Base-by-base conservation (phyloP, 1,284 basidiomycete genomes). In the Ceratobasidium sp. region DNA sequence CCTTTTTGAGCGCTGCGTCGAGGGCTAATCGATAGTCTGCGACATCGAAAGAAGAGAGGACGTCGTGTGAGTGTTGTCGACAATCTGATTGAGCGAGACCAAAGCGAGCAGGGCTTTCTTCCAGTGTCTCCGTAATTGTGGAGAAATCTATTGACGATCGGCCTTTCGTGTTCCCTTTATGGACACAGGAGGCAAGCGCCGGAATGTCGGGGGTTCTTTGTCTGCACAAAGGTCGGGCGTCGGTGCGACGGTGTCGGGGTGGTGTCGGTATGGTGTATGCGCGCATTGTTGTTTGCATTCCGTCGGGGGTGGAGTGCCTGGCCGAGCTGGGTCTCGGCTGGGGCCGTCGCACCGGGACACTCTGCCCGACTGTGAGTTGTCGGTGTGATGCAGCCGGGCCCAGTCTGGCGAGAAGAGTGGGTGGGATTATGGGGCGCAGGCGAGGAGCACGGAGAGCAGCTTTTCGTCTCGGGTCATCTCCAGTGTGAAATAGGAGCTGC, bases 401-500 rank as follows among this genome's bases (percentile, higher is more conserved):
- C 28, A 7, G 54, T 57, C 38, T 57, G 54, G 54, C 23, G 18
- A 49, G 47, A 8, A 49, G 47, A 49, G 23, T 23, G 23, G 11
- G 55, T 8, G 35, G 35, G 5, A 21, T 58, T 35, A 16, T 58
- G 55, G 55, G 54, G n/a, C 55, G 55, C 55, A 58, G 55, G 35
- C 58, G 43, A 61, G 58, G 58, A 61, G 58, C 58, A 55, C 52
- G 52, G 52, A 11, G 55, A 30, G 18, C 55, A 38, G 55, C 55
- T 58, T 58, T 58, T 58, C 55, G 18, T 38, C 55, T 58, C 55
- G 55, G 55, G 41, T 58, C 55, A 58, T 35, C 6, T 18, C 11
- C 46, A 50, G 49, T 64, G 50, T 50, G 62, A 23, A 64, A 64
- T 64, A 49, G 47, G 41, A 35, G 62, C 46, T 35, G 26, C 50